A percentile compares a stretch with the other conserved stretches of the same genome.
Evolutionary conservation across 495 filamentous ascomycete species (phyloP).

Genomic region (Talaromyces borbonicus): DNA sequence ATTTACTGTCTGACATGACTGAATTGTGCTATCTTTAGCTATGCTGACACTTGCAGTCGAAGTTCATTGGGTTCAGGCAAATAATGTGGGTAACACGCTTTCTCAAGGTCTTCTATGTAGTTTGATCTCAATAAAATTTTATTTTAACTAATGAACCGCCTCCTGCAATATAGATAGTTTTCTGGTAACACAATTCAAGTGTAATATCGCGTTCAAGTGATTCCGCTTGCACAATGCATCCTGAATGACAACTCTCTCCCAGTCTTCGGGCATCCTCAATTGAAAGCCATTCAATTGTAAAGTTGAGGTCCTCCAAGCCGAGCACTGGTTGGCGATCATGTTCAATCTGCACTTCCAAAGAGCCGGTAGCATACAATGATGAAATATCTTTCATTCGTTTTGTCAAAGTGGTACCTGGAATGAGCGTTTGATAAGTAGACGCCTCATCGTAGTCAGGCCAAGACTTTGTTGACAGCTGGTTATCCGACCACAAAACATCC

Average conservation of each 20-base stretch:
- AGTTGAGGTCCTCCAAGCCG: neutral
- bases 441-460: neutral
- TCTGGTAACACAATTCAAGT: neutral
- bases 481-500: neutral
- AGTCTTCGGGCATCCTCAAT: constrained; percentile 2
- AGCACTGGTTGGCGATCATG: constrained; percentile 3
- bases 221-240: constrained; percentile 1
- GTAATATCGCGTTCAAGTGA: constrained; percentile 3
- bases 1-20: constrained; percentile 1
- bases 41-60: neutral
- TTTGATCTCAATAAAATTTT: neutral
- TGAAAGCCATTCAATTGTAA: constrained; percentile 1
- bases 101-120: neutral
- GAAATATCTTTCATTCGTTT: constrained; percentile 1
- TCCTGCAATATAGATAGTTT: constrained; percentile 4
- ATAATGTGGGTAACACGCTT: neutral
- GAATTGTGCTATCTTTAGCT: constrained; percentile 4
- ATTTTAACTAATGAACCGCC: neutral
- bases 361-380: constrained; percentile 2
- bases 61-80: neutral
- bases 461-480: neutral
- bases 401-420: constrained; percentile 1
- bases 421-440: constrained; percentile 1
- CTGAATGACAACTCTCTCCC: neutral
- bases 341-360: constrained; percentile 1